Evolutionary conservation across 371 early-diverging fungal genomes (phyloP).

Genomic region (Choanephora cucurbitarum): DNA sequence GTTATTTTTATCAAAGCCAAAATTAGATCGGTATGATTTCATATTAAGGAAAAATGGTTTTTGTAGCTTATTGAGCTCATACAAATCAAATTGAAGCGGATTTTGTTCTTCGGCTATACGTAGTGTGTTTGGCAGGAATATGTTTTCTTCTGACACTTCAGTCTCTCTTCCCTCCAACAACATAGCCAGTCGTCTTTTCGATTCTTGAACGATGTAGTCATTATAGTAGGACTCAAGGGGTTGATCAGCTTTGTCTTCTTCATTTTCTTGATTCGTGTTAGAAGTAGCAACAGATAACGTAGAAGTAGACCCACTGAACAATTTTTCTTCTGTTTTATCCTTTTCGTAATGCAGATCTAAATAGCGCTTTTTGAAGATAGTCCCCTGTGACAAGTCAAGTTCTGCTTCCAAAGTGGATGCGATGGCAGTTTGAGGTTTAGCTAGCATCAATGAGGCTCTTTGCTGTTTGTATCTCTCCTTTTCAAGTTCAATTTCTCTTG

Average conservation of each 20-base stretch:
- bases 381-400: conserved; percentile 29
- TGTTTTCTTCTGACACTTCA: neutral
- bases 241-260: neutral
- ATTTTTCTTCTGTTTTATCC: too few species aligned
- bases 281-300: too few species aligned
- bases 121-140: neutral
- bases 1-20: conserved; percentile 20
- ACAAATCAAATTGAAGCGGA: neutral
- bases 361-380: conserved; percentile 17
- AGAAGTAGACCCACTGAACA: too few species aligned
- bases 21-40: conserved; percentile 13
- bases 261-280: conserved; percentile 1
- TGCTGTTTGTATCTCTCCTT: conserved; percentile 29
- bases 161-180: conserved; percentile 4
- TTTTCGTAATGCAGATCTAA: neutral
- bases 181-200: conserved; percentile 14
- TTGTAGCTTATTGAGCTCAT: neutral
- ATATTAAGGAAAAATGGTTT: conserved; percentile 14
- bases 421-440: conserved; percentile 20
- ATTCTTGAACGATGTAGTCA: conserved; percentile 12
- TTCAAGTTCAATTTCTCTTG: conserved; percentile 24
- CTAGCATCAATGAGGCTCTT: conserved; percentile 17
- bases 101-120: neutral
- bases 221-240: conserved; percentile 17
- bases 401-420: conserved; percentile 32